Evolutionary conservation across 495 filamentous ascomycete species (phyloP).

Genomic region (Trichoderma erinaceum): DNA sequence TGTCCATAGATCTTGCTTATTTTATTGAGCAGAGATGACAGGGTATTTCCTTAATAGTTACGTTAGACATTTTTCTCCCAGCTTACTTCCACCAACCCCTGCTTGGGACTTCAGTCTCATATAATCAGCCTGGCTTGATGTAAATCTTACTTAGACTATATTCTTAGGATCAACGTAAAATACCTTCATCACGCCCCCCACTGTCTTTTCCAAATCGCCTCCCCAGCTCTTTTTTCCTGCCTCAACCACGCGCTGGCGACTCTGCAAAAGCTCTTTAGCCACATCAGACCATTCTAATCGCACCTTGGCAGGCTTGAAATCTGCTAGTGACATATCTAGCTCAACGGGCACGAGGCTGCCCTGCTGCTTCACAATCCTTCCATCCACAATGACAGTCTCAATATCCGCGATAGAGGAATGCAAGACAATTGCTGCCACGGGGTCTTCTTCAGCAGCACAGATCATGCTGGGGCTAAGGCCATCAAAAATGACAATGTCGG

Average conservation of each 20-base stretch:
- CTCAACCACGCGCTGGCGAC: constrained; percentile 1
- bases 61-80: too few relatives aligned
- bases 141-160: neutral
- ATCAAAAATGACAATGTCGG: constrained; percentile 41
- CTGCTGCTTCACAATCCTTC: constrained; percentile 33
- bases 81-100: neutral
- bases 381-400: constrained; percentile 39
- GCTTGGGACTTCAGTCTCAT: neutral
- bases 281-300: constrained; percentile 9
- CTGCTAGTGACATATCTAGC: neutral
- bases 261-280: neutral
- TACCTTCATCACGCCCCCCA: neutral
- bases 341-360: constrained; percentile 10
- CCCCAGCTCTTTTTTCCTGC: neutral
- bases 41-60: neutral
- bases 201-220: neutral
- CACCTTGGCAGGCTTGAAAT: neutral
- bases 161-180: constrained; percentile 8
- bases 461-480: constrained; percentile 37
- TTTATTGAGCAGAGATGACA: neutral
- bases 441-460: constrained; percentile 37
- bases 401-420: constrained; percentile 39
- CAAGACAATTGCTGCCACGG: constrained; percentile 41
- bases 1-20: neutral
- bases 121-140: neutral